Evolutionary conservation across 2,329 filamentous ascomycete genomes (phyloP).

Genomic region (Graphilbum fragrans): DNA sequence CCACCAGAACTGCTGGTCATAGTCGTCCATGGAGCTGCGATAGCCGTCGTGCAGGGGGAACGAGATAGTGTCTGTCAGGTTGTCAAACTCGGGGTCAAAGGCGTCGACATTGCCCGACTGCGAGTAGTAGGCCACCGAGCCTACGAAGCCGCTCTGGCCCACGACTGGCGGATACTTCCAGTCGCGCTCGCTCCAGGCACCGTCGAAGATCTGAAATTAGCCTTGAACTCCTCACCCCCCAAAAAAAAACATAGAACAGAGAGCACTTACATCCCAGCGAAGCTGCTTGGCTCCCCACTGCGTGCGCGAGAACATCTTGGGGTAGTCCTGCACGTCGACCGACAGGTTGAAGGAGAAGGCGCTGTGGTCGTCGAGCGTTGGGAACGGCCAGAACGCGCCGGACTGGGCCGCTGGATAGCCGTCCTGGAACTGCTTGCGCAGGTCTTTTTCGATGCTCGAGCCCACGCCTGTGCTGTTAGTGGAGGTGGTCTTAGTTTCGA

Average conservation of each 20-base stretch:
- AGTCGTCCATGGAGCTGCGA: constrained; percentile 10
- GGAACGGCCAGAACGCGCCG: neutral
- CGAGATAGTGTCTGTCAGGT: constrained; percentile 6
- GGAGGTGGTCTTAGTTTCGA: neutral
- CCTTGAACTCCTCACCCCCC: neutral
- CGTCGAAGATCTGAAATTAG: constrained; percentile 9
- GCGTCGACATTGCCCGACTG: neutral
- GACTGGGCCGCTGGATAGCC: neutral
- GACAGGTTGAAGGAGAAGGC: constrained; percentile 13
- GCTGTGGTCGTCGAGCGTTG: neutral
- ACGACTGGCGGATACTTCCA: constrained; percentile 15
- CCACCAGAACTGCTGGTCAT: constrained; percentile 9
- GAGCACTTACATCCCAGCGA: constrained; percentile 16
- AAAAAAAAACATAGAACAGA: neutral
- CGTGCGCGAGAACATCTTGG: constrained; percentile 13
- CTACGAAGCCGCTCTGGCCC: constrained; percentile 13
- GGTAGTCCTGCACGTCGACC: constrained; percentile 15
- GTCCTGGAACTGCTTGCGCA: neutral
- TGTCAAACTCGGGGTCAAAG: constrained; percentile 2
- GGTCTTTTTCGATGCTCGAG: neutral
- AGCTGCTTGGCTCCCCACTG: constrained; percentile 11
- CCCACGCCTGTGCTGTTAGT: constrained; percentile 1
- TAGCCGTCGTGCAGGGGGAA: constrained; percentile 11
- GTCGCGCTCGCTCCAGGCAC: constrained; percentile 11
- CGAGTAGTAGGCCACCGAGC: constrained; percentile 9